Evolutionary conservation across 139 green algal species (phyloP).

Genomic region (Micractinium sp.): DNA sequence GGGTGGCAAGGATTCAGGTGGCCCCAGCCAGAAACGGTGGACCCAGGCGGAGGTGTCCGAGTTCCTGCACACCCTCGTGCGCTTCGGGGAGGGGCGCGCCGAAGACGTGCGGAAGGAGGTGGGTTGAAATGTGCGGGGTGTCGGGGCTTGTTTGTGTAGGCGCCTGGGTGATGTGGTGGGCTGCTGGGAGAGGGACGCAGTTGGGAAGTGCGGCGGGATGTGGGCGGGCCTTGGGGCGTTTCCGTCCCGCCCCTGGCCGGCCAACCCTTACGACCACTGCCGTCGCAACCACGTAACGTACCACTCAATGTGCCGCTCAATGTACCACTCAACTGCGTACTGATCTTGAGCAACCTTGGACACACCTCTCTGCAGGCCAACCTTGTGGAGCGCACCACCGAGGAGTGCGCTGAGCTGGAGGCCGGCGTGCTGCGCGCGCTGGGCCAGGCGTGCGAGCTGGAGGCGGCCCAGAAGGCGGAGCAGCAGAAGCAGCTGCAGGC

Average conservation of each 20-base stretch:
- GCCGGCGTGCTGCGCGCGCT: constrained; percentile 24
- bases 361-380: neutral
- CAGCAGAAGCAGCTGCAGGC: too few species aligned
- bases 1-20: constrained; percentile 38
- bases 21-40: constrained; percentile 32
- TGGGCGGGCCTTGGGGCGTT: too few species aligned
- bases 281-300: too few species aligned
- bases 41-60: constrained; percentile 34
- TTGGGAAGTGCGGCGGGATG: too few species aligned
- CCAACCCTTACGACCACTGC: too few species aligned
- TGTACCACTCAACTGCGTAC: neutral
- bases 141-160: neutral
- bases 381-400: neutral
- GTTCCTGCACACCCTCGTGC: constrained; percentile 59
- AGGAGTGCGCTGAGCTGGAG: constrained; percentile 46
- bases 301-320: neutral
- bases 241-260: too few species aligned
- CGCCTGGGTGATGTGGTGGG: neutral
- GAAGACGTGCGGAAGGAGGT: constrained; percentile 37
- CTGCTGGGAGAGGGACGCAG: too few species aligned
- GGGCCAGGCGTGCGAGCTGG: neutral
- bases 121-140: neutral
- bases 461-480: neutral
- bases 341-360: neutral
- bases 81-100: constrained; percentile 48